Base-by-base conservation (phyloP, 768 basidiomycete species). In the Mycena epipterygia region DNA sequence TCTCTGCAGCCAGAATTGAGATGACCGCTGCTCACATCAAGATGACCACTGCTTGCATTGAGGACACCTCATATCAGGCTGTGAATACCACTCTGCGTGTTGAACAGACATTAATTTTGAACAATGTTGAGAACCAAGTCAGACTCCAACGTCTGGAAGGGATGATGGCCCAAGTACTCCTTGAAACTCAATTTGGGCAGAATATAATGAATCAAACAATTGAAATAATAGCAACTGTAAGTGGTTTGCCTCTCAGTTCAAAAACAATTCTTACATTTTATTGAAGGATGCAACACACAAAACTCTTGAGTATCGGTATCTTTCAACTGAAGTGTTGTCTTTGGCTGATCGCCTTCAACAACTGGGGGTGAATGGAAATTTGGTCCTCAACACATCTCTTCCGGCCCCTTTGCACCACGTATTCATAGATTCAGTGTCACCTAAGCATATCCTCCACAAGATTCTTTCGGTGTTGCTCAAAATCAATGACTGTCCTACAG, bases 1-100 rank as follows among this genome's bases (percentile, higher is more conserved):
- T 72, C 41, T 62, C 71, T 4, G 32, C 61, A 39, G 67, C 53
- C 23, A 66, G 71, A 0, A 58, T 62, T 12, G 69, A 71, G 37
- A 30, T 63, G 13, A n/a, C n/a, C n/a, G n/a, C n/a, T n/a, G n/a
- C n/a, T n/a, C n/a, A n/a, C n/a, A n/a, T n/a, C n/a, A n/a, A n/a
- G n/a, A n/a, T n/a, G n/a, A 49, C 12, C 23, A 44, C 42, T n/a
- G 17, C 42, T n/a, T 11, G 21, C 21, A n/a, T 44, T n/a, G 21
- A 21, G n/a, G 42, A n/a, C 5, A n/a, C 42, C 21, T 8, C 42
- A 19, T n/a, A 44, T n/a, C 42, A 13, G 1, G 13, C 42, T n/a
- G 42, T 4, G 42, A 41, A 16, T 7, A 41, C 39, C 19, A 16
- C 39, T 4, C 16, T 41, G 39, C 39, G 39, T 41, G 39, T 41